These are phyloP conservation scores for Talaromyces proteolyticus DNA, from an alignment of 495 filamentous ascomycete species.

Conservation along the genomic window DNA sequence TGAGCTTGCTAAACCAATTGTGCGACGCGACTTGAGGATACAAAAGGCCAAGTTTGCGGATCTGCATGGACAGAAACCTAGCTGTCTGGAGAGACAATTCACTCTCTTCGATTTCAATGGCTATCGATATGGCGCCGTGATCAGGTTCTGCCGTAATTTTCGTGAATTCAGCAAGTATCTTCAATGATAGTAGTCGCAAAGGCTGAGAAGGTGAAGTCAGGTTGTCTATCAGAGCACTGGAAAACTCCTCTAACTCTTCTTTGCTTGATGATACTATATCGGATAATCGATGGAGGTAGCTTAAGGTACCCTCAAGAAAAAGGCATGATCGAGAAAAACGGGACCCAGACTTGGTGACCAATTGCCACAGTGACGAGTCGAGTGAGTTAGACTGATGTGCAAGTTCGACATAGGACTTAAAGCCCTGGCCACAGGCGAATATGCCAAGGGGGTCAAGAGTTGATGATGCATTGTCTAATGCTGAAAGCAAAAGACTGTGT, in stretches of 20 bases:
- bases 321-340: constrained; percentile 54
- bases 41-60: constrained; percentile 66
- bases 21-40: constrained; percentile 47
- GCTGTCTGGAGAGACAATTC: constrained; percentile 68
- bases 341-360: constrained; percentile 54
- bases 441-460: constrained; percentile 18
- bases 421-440: constrained; percentile 34
- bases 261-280: constrained; percentile 36
- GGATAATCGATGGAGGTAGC: constrained; percentile 28
- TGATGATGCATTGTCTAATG: constrained; percentile 15
- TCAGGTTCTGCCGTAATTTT: constrained; percentile 28
- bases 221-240: constrained; percentile 59
- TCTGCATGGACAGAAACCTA: constrained; percentile 72
- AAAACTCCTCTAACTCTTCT: constrained; percentile 41
- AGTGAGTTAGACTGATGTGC: constrained; percentile 23
- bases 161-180: constrained; percentile 47
- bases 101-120: constrained; percentile 70
- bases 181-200: constrained; percentile 63
- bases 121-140: constrained; percentile 37
- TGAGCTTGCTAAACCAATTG: constrained; percentile 61
- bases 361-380: constrained; percentile 47
- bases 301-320: constrained; percentile 61
- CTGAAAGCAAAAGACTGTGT: constrained; percentile 23
- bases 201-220: constrained; percentile 66
- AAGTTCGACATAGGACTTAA: constrained; percentile 40